Evolutionary conservation across 352 stramenopile genomes (phyloP), one percentile per base, ranked within the genome.

Genomic region (Pythium pyrilobum): DNA sequence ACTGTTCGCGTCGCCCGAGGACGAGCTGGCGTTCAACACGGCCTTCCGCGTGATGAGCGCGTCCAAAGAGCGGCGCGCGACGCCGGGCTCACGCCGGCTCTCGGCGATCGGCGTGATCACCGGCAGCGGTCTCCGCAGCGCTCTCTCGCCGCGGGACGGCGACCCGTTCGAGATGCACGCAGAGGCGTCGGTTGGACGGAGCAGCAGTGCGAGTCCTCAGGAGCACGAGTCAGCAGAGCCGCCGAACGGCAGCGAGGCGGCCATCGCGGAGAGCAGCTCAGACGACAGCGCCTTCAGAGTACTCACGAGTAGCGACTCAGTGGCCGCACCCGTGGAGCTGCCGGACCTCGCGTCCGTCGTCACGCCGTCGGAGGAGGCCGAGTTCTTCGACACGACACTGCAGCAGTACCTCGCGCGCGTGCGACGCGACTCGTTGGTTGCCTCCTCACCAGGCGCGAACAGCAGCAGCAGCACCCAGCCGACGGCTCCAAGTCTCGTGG

Each of bases 41-140:
- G 68, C 69, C 12, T 74, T 74, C 24, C 62, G 62, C 24, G 56
- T 68, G 25, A 60, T 69, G 27, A 77, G 57, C 33, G 57, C 68
- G 12, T 50, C 56, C 21, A 59, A 64, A 43, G 59, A 72, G 2
- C 51, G 46, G 32, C 44, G 27, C 2, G 18, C 41, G 7, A 57
- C 58, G 10, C 43, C 52, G 11, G 24, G 13, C 18, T 40, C 34
- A 2, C 46, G 46, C 9, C 46, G 51, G 7, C 36, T 64, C 4
- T 64, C 56, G 7, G 20, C 52, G 6, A 55, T 64, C n/a, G 37
- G 37, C 5, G 39, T 33, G 11, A 23, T 41, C 0, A 29, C 56
- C 2, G 49, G 56, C 24, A 34, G 42, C 24, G 33, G 51, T 29
- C 25, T 56, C 2, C 32, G 29, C 5, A 29, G 11, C 15, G 38